Base-by-base conservation (phyloP, 148 eudicot species). In the Tetragonia tetragonoides region DNA sequence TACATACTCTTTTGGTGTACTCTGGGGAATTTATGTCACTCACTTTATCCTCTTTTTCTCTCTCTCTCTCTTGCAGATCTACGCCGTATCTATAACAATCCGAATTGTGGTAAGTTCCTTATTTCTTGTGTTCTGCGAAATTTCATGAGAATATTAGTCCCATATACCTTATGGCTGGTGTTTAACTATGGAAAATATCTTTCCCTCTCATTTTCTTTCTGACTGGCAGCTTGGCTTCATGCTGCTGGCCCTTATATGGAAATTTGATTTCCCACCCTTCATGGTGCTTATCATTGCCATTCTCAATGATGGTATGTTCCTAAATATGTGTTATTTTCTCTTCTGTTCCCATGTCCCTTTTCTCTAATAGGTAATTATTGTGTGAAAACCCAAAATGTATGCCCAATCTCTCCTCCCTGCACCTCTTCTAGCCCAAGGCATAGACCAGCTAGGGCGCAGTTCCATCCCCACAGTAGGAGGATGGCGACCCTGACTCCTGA, bases 231-330 rank as follows among this genome's bases (percentile, higher is more conserved):
- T 95, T 77, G 97, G 99, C 44, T 95, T 95, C 86, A 88, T 95
- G 99, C 78, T 95, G 74, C 88, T 95, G 76, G 97, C 97, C 46
- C 90, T 95, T 24, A 86, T 95, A 81, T 95, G 99, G 99, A 83
- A 87, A 77, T 95, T 95, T 66, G 95, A 95, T 80, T 95, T 95
- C 68, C 99, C 99, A 59, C 99, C 99, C 71, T 95, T 95, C 76
- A 93, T 95, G 99, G 99, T 95, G 77, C 97, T 95, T 78, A 91
- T 95, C 83, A 95, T 95, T 81, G 99, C 99, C 75, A 93, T 95
- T 81, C 97, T 95, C 77, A 95, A 95, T 76, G 99, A 95, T 83
- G 99, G 97, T 95, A 64, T 18, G 79, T 73, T 72, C 67, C 18
- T 74, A 18, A 59, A 41, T 21, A 23, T 39, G 24, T 76, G 37